Evolutionary conservation across 257 asterid genomes (phyloP), one percentile per base, ranked within the genome.

Genomic region (Nicotiana tomentosiformis): DNA sequence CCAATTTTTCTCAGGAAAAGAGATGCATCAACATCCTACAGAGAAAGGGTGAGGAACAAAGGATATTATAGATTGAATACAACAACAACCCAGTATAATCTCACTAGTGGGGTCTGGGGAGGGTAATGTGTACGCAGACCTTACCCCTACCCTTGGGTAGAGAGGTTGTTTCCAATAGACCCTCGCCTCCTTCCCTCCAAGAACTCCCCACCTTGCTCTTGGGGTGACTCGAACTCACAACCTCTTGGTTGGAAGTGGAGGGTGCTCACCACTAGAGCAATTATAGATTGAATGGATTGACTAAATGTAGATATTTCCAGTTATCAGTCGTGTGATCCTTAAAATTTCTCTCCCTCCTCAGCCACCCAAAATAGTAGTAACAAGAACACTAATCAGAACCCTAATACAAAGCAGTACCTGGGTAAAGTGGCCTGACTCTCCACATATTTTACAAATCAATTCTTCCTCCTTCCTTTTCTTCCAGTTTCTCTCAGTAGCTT

Each of bases 401-500:
- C 55, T 39, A 77, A 76, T 37, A 37, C 3, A 77, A 82, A 82
- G 77, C 85, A 20, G 46, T 84, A 96, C 99, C 98, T 96, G 99
- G 7, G 98, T 96, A 86, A 96, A 96, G 83, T 96, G 99, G 46
- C 98, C 99, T 0, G 99, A 91, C 92, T 94, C 98, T 81, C 99
- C 99, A 86, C 99, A 96, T 86, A 96, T 85, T 89, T 94, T 96
- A 84, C 99, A 96, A 65, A 96, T 96, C 93, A 94, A 89, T 83
- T 96, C 99, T 84, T 96, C 99, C 84, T 96, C 99, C 87, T 96
- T 96, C 86, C 97, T 89, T 89, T 96, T 96, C 91, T 96, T 96
- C 99, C 99, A 96, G 84, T 93, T 94, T 87, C 98, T 92, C 88
- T 96, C 98, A 18, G 98, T 96, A 83, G 99, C 99, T 90, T 96